Evolutionary conservation across 2,329 filamentous ascomycete species (phyloP).

Genomic region (Leptosphaerulina australis): DNA sequence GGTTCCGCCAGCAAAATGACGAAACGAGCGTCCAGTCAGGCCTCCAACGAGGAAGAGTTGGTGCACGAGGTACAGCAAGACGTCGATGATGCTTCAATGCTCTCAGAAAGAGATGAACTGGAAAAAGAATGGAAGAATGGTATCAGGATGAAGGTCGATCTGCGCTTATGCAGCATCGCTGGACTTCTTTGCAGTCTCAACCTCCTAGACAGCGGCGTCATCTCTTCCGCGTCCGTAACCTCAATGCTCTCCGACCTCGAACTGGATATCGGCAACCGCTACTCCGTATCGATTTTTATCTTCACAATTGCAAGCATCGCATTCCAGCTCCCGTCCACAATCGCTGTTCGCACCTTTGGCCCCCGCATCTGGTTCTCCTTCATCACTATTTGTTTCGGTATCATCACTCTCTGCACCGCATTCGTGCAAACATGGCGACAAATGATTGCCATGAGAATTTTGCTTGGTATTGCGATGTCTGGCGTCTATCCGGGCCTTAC

Average conservation of each 20-base stretch:
- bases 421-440: constrained; percentile 71
- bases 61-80: constrained; percentile 25
- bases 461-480: constrained; percentile 68
- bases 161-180: constrained; percentile 72
- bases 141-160: constrained; percentile 68
- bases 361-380: constrained; percentile 67
- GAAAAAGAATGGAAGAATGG: constrained; percentile 50
- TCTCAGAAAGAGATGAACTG: constrained; percentile 21
- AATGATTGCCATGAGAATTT: constrained; percentile 70
- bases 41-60: constrained; percentile 19
- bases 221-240: constrained; percentile 72
- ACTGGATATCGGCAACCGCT: constrained; percentile 66
- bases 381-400: constrained; percentile 65
- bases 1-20: constrained; percentile 10
- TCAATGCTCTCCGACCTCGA: constrained; percentile 69
- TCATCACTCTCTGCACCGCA: constrained; percentile 71
- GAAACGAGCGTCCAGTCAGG: constrained; percentile 24
- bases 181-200: constrained; percentile 73
- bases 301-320: constrained; percentile 72
- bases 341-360: constrained; percentile 68
- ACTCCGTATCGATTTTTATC: constrained; percentile 74
- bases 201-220: constrained; percentile 71
- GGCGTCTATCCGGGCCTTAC: constrained; percentile 51
- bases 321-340: constrained; percentile 71
- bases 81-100: constrained; percentile 12